These are phyloP conservation scores for Malbranchea cinnamomea DNA, from an alignment of 2,329 filamentous ascomycete species.

Conservation along the genomic window DNA sequence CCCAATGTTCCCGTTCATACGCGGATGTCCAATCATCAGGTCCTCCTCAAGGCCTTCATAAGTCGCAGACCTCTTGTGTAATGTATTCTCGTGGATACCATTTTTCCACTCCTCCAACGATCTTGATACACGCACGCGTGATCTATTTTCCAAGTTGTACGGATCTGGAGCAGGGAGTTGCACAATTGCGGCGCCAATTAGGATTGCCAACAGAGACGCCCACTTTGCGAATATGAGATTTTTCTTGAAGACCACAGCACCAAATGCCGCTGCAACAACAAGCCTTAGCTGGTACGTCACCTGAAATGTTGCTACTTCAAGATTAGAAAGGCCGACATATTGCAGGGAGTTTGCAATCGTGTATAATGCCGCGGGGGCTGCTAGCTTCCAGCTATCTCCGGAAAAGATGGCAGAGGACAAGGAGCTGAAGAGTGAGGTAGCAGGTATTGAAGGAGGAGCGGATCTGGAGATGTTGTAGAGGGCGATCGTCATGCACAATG, in stretches of 20 bases:
- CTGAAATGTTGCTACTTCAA: conserved; percentile 87
- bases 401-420: conserved; percentile 71
- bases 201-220: conserved; percentile 64
- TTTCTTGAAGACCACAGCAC: conserved; percentile 59
- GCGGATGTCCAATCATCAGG: conserved; percentile 34
- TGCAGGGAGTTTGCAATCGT: conserved; percentile 88
- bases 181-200: conserved; percentile 69
- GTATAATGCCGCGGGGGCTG: conserved; percentile 75
- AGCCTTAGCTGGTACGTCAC: conserved; percentile 92
- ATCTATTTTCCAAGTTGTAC: conserved; percentile 43
- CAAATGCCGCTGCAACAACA: conserved; percentile 76
- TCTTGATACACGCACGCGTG: conserved; percentile 55
- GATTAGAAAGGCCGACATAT: conserved; percentile 78
- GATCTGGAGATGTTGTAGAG: conserved; percentile 73
- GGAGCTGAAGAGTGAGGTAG: conserved; percentile 64
- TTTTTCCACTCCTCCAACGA: conserved; percentile 41
- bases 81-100: conserved; percentile 29
- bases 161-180: conserved; percentile 49
- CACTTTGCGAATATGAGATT: conserved; percentile 60
- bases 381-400: conserved; percentile 87
- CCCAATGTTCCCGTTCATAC: conserved; percentile 67
- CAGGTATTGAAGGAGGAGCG: conserved; percentile 62
- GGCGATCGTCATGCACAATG: conserved; percentile 71
- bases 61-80: conserved; percentile 63
- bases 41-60: conserved; percentile 74